phyloP scores from a whole-genome alignment of 345 rosid species.

The Microcos paniculata region DNA sequence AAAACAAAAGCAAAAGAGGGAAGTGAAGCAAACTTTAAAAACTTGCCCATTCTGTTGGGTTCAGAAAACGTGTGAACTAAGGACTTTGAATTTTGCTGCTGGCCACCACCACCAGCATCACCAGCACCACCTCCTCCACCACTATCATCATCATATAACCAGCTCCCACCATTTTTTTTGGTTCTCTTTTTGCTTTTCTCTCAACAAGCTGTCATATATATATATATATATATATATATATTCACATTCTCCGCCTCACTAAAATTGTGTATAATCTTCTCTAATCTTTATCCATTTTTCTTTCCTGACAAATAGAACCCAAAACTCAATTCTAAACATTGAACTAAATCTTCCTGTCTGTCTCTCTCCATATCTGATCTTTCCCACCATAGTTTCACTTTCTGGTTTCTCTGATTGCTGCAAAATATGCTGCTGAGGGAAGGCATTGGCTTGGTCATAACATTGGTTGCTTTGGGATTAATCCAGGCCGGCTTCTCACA shows the following conservation, averaged over 20 bases:
- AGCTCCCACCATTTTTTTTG: neutral
- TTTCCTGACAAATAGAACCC: neutral
- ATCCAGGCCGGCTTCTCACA: slow-evolving; percentile 28
- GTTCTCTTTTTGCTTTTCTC: neutral
- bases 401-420: neutral
- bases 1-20: neutral
- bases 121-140: no score
- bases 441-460: slow-evolving; percentile 12
- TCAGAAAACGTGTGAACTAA: neutral
- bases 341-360: neutral
- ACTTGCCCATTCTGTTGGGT: neutral
- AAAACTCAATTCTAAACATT: neutral
- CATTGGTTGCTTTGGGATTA: slow-evolving; percentile 15
- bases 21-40: neutral
- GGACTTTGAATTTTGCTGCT: neutral
- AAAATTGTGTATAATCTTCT: no score
- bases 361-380: neutral
- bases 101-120: neutral
- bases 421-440: slow-evolving; percentile 15
- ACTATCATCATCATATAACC: neutral
- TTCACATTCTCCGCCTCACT: no score
- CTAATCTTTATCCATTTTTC: neutral
- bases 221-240: no score
- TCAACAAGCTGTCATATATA: no score
- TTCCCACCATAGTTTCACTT: neutral